Base-by-base conservation (phyloP, 164 flowering plant species). In the Chloranthus sessilifolius region DNA sequence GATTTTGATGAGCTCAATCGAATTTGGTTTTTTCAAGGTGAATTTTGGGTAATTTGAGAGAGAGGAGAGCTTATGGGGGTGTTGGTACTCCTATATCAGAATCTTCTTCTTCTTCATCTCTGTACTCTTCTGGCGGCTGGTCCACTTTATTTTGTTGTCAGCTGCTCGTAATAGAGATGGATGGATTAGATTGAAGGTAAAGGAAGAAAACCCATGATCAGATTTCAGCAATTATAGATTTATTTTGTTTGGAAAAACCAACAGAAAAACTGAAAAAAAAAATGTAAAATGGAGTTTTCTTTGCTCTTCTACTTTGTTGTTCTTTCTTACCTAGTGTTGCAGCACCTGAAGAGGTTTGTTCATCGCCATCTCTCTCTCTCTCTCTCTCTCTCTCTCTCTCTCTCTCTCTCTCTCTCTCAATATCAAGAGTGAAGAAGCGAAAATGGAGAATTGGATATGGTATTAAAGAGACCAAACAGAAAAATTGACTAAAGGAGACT, bases 311-410 rank as follows among this genome's bases (percentile, higher is more conserved):
- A 4, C 44, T 35, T 47, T 26, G 20, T 33, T 34, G 28, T 43
- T 44, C 31, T 23, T 41, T 11, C 35, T 36, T 59, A 72, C 70
- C 66, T 58, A 61, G 55, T 63, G 68, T 59, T 71, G 84, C 79
- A 80, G 82, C 63, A 54, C 7, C 46, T 51, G 72, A 70, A 72
- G 63, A 73, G 61, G 63, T 47, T 75, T 63, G 78, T 69, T 67
- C 81, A 82, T 85, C 95, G 78, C 75, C 82, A 74, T 85, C 89
- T 67, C 71, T 74, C 75, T 69, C n/a, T n/a, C n/a, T n/a, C n/a
- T n/a, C n/a, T n/a, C n/a, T n/a, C n/a, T n/a, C n/a, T n/a, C n/a
- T n/a, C n/a, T n/a, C n/a, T n/a, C n/a, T n/a, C n/a, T n/a, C n/a
- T n/a, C n/a, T n/a, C n/a, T n/a, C n/a, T n/a, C n/a, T n/a, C n/a